Evolutionary conservation across 2,329 filamentous ascomycete species (phyloP), one percentile per base, ranked within the genome.

Genomic region (Alternaria panax): DNA sequence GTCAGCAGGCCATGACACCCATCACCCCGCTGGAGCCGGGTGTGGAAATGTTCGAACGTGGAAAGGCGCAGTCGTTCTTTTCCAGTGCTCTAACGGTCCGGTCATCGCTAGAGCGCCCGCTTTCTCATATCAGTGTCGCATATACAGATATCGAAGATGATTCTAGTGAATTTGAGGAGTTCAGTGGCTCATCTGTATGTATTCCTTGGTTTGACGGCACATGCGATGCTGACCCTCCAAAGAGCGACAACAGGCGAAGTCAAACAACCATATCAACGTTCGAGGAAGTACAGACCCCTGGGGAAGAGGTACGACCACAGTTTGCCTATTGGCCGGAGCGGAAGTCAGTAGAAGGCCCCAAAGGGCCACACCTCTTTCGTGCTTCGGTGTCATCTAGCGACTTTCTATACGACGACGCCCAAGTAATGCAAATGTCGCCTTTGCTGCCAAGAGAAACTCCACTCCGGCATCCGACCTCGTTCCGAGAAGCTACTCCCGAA

Each of bases 181-280:
- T 87, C 77, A 75, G 70, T 90, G 68, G 71, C 58, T 77, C 91
- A 69, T 93, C 91, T 58, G 91, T 93, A 84, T 78, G 90, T 66
- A 22, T 38, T 47, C 41, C 7, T 30, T 20, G 24, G 34, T 22
- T 34, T 25, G 28, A 42, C 16, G 47, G 54, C 58, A 60, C 46
- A 62, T 54, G 65, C 71, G 57, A 7, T 20, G 40, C 60, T 68
- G 45, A 80, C 65, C 58, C 57, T 57, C 63, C 75, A 63, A 73
- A 93, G 90, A 69, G 86, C 62, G 78, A 79, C 46, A 78, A 79
- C 57, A 72, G 91, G 71, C 87, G 87, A 60, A 96, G 92, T 81
- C 88, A 93, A 74, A 94, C 92, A 3, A 96, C 93, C 2, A 83
- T 95, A 36, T 96, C 93, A 7, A 94, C 92, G 1, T 93, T 91